Evolutionary conservation across 2,329 filamentous ascomycete genomes (phyloP).

Genomic region (Fusarium pseudonygamai): DNA sequence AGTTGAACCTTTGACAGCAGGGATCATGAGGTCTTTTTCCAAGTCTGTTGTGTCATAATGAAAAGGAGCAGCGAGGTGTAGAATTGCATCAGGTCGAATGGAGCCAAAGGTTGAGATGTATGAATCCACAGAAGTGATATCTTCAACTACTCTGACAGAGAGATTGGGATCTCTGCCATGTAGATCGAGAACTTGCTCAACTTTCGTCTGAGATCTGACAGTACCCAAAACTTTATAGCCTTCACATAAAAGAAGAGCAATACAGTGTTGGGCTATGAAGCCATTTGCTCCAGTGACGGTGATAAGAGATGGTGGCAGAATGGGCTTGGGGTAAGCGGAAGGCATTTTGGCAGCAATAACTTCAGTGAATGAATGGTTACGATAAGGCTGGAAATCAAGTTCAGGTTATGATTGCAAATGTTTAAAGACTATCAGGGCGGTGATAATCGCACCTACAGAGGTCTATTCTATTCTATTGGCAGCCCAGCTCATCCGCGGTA

Average conservation of each 20-base stretch:
- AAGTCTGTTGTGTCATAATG: not conserved
- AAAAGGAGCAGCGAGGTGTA: conserved; percentile 4
- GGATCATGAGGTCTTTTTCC: conserved; percentile 7
- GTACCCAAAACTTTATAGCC: not conserved
- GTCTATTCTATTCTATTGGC: not conserved
- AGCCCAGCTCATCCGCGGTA: not conserved
- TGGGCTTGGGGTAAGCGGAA: not conserved
- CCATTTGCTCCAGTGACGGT: conserved; percentile 8
- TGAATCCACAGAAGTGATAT: not conserved
- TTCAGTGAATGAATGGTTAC: not conserved
- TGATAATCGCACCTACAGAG: not conserved
- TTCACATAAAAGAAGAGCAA: not conserved
- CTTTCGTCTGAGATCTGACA: not conserved
- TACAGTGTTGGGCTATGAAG: conserved; percentile 11
- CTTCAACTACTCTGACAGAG: not conserved
- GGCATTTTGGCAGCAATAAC: not conserved
- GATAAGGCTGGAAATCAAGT: not conserved
- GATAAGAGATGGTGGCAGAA: not conserved
- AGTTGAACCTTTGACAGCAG: not conserved
- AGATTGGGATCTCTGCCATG: not conserved
- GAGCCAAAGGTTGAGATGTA: conserved; percentile 2
- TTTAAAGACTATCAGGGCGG: not conserved
- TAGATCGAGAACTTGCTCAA: not conserved
- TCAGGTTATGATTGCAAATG: not conserved
- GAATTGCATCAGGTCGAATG: not conserved